Percentiles rank a stretch among this genome's conserved stretches.
phyloP scores from a whole-genome alignment of 2,329 filamentous ascomycete genomes.

The Byssoonygena ceratinophila region DNA sequence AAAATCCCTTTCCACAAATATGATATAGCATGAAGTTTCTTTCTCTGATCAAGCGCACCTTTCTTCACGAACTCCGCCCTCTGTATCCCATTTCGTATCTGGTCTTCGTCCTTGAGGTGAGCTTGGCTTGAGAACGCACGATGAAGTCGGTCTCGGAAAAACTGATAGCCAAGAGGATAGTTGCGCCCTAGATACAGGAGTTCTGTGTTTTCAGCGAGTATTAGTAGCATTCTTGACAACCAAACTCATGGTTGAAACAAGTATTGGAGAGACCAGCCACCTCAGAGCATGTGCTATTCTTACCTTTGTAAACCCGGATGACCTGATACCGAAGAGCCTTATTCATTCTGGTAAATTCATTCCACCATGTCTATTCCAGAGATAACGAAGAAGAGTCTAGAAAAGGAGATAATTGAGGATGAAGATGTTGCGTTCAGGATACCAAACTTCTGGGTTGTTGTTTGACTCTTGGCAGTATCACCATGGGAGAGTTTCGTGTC shows the following conservation, averaged over 20 bases:
- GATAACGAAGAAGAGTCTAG: neutral
- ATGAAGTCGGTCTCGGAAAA: constrained; percentile 72
- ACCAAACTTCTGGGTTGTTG: too few species aligned
- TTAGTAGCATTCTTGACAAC: neutral
- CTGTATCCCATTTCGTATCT: constrained; percentile 65
- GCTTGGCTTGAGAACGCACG: constrained; percentile 73
- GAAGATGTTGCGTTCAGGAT: too few species aligned
- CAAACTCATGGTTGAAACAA: too few species aligned
- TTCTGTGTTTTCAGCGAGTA: constrained; percentile 43
- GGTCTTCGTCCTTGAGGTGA: constrained; percentile 56
- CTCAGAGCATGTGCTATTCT: too few species aligned
- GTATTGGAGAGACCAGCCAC: too few species aligned
- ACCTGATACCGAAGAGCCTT: constrained; percentile 62
- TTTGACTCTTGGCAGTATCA: neutral
- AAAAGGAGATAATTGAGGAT: neutral
- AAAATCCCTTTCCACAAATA: too few species aligned
- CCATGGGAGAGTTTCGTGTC: too few species aligned
- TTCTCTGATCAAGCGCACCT: constrained; percentile 46
- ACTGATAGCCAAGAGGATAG: constrained; percentile 74
- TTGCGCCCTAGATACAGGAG: constrained; percentile 73
- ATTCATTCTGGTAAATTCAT: constrained; percentile 31
- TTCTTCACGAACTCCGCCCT: constrained; percentile 84
- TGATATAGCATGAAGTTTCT: too few species aligned
- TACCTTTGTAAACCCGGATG: constrained; percentile 81
- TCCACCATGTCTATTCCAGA: neutral